phyloP scores from a whole-genome alignment of 2,329 filamentous ascomycete genomes.

The Pseudopyricularia cyperi region DNA sequence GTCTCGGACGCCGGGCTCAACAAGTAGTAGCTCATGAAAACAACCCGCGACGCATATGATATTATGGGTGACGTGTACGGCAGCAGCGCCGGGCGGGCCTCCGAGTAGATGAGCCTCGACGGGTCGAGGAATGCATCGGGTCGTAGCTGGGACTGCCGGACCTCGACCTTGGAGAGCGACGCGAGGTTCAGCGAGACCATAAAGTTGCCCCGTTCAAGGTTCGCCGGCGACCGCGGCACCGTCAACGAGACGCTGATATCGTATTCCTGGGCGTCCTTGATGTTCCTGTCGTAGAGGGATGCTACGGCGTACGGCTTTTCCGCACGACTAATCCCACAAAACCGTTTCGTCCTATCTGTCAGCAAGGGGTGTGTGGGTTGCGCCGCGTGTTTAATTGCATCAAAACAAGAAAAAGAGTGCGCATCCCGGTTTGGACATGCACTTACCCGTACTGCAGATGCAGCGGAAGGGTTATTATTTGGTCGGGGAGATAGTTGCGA shows the following conservation, averaged over 20 bases:
- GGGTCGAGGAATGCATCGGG: conserved; percentile 20
- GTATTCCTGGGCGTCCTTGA: conserved; percentile 67
- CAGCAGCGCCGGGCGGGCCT: conserved; percentile 63
- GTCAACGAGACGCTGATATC: conserved; percentile 65
- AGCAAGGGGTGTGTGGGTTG: neutral
- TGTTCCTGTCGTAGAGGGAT: conserved; percentile 29
- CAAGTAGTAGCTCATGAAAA: conserved; percentile 57
- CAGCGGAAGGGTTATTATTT: conserved; percentile 36
- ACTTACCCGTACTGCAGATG: conserved; percentile 47
- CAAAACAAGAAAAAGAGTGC: too few relatives aligned
- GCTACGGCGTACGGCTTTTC: conserved; percentile 39
- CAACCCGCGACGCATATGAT: conserved; percentile 43
- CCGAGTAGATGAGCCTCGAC: conserved; percentile 34
- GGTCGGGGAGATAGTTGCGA: conserved; percentile 41
- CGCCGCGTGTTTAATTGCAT: neutral
- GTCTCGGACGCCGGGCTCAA: conserved; percentile 52
- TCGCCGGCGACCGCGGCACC: conserved; percentile 65
- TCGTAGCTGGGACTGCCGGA: conserved; percentile 8
- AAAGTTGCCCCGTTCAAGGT: conserved; percentile 75
- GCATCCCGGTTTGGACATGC: neutral
- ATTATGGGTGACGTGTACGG: conserved; percentile 66
- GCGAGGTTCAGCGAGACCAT: conserved; percentile 76
- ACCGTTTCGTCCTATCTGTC: conserved; percentile 1
- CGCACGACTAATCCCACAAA: neutral
- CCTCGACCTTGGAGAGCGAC: conserved; percentile 17